phyloP scores from a whole-genome alignment of 1,139 yeast species.

The Tardiomyces depauwii region DNA sequence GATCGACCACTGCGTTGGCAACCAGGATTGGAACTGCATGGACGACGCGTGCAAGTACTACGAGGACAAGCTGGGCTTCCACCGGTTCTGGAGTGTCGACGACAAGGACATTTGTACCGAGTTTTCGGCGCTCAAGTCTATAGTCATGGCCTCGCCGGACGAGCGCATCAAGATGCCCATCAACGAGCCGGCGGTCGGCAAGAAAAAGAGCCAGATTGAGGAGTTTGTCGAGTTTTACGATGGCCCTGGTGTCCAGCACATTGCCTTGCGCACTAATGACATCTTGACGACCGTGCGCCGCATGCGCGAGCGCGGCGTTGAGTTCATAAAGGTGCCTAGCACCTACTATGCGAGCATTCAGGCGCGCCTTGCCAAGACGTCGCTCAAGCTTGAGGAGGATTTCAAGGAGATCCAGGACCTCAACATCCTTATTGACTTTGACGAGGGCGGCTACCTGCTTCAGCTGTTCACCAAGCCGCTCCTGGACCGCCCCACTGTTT shows the following conservation, averaged over 20 bases:
- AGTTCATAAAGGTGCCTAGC: conserved; percentile 49
- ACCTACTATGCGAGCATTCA: conserved; percentile 44
- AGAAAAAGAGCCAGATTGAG: conserved; percentile 63
- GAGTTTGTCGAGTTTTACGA: conserved; percentile 65
- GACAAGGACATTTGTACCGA: conserved; percentile 61
- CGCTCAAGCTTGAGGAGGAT: conserved; percentile 39
- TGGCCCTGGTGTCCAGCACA: conserved; percentile 79
- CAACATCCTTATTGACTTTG: conserved; percentile 64
- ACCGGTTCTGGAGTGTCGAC: conserved; percentile 75
- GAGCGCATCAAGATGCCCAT: conserved; percentile 68
- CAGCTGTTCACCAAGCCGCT: conserved; percentile 73
- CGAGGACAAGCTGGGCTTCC: conserved; percentile 56
- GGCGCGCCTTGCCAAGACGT: conserved; percentile 31
- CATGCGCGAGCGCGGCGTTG: conserved; percentile 51
- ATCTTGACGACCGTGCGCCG: conserved; percentile 46
- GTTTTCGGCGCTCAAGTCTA: conserved; percentile 56
- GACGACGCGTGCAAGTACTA: conserved; percentile 45
- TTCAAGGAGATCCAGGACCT: conserved; percentile 33
- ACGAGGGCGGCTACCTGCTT: conserved; percentile 55
- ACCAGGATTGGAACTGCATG: conserved; percentile 63
- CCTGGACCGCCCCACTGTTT: conserved; percentile 69
- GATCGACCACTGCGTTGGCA: conserved; percentile 75
- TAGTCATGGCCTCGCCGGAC: conserved; percentile 64
- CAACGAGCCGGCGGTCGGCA: conserved; percentile 69
- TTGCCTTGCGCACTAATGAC: conserved; percentile 54